These are phyloP conservation scores for Cladosporium sp. DNA, from an alignment of 2,329 filamentous ascomycete species.

Conservation along the genomic window DNA sequence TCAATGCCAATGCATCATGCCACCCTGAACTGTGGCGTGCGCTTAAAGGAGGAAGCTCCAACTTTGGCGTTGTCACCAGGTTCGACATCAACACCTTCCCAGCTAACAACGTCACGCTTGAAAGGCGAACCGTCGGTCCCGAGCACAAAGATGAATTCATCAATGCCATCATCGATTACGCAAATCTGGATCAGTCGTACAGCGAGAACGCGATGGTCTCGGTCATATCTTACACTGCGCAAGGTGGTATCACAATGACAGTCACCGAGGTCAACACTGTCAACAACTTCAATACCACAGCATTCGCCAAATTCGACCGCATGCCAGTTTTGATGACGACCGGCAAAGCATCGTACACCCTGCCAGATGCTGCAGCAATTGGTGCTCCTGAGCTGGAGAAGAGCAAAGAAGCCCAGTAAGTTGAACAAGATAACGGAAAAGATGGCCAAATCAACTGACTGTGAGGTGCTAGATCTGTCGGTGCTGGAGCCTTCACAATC, in stretches of 20 bases:
- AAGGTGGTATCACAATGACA: not conserved
- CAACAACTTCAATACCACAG: not conserved
- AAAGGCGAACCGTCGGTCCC: not conserved
- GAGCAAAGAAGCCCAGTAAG: not conserved
- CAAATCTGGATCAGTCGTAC: not conserved
- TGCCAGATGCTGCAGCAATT: not conserved
- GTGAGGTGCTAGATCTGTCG: not conserved
- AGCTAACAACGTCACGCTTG: not conserved
- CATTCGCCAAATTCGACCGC: constrained; percentile 1
- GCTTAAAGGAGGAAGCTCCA: constrained; percentile 25
- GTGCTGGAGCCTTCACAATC: not conserved
- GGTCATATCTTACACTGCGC: not conserved
- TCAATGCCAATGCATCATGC: constrained; percentile 19
- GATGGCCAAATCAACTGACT: not conserved
- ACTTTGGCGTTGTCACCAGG: constrained; percentile 27
- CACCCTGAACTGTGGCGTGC: constrained; percentile 24
- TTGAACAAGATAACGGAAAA: not conserved
- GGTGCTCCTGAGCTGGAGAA: constrained; percentile 2
- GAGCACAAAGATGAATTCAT: not conserved
- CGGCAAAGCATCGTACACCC: not conserved
- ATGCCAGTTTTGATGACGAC: not conserved
- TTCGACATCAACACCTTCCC: constrained; percentile 16
- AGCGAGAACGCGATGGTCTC: not conserved
- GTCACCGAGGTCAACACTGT: constrained; percentile 3
- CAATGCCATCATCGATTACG: not conserved